Evolutionary conservation across 1,284 basidiomycete genomes (phyloP).

Genomic region (Gomphus bonarii): DNA sequence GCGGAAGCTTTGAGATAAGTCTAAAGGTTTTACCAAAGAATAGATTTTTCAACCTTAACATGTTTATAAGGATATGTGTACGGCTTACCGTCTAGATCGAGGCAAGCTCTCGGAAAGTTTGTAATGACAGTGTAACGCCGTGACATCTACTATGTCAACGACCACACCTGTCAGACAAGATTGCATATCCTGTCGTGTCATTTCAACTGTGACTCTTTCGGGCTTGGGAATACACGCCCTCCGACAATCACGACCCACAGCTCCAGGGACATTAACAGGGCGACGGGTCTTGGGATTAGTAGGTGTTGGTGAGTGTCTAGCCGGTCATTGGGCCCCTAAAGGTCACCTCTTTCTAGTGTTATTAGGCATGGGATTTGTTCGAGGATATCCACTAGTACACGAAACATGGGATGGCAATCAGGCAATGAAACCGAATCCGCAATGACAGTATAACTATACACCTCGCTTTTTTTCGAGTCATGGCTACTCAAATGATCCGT

Average conservation of each 20-base stretch:
- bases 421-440: not conserved
- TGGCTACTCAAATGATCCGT: too few species aligned
- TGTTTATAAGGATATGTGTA: not conserved
- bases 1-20: too few species aligned
- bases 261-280: constrained; percentile 35
- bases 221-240: constrained; percentile 42
- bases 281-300: constrained; percentile 36
- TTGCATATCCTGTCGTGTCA: constrained; percentile 39
- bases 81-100: not conserved
- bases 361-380: not conserved
- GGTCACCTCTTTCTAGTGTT: not conserved
- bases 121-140: not conserved
- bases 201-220: constrained; percentile 38
- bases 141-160: not conserved
- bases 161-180: constrained; percentile 22
- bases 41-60: too few species aligned
- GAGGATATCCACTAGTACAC: not conserved
- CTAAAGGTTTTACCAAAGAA: too few species aligned
- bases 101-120: not conserved
- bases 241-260: constrained; percentile 34
- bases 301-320: constrained; percentile 34
- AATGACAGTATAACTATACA: too few species aligned
- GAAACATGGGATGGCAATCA: not conserved
- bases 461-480: too few species aligned
- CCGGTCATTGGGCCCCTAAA: too few species aligned